Evolutionary conservation across 768 basidiomycete species (phyloP).

Genomic region (Russula olivacea): DNA sequence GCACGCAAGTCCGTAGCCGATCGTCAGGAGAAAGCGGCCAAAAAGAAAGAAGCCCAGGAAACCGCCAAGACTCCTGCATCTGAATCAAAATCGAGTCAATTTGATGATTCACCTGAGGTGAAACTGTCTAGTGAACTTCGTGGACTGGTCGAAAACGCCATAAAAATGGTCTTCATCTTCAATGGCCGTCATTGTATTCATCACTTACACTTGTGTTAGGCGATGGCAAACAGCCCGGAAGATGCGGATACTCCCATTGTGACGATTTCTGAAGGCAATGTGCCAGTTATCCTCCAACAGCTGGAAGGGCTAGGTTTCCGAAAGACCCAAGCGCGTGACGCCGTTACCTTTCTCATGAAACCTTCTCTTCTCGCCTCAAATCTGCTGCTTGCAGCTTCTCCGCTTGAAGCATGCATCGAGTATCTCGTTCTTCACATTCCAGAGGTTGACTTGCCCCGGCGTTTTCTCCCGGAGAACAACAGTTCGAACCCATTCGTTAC

Average conservation of each 20-base stretch:
- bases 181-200: not conserved
- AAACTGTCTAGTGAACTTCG: slow-evolving; percentile 74
- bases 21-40: slow-evolving; percentile 52
- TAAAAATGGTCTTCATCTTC: slow-evolving; percentile 54
- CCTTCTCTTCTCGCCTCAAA: slow-evolving; percentile 55
- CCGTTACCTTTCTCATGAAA: slow-evolving; percentile 49
- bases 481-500: slow-evolving; percentile 67
- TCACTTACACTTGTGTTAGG: slow-evolving; percentile 35
- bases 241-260: slow-evolving; percentile 33
- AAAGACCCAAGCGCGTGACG: slow-evolving; percentile 44
- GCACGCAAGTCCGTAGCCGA: slow-evolving; percentile 62
- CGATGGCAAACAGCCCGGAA: slow-evolving; percentile 47
- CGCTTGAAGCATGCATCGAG: slow-evolving; percentile 75
- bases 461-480: slow-evolving; percentile 58
- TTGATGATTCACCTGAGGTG: slow-evolving; percentile 60
- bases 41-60: slow-evolving; percentile 35
- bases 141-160: slow-evolving; percentile 72
- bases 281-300: slow-evolving; percentile 43
- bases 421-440: slow-evolving; percentile 78
- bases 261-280: slow-evolving; percentile 40
- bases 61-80: slow-evolving; percentile 17
- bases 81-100: slow-evolving; percentile 34
- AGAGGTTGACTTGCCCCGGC: slow-evolving; percentile 79
- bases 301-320: slow-evolving; percentile 66
- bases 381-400: slow-evolving; percentile 52